phyloP scores from a whole-genome alignment of 139 green algal genomes.

The Zygnema cylindricum region DNA sequence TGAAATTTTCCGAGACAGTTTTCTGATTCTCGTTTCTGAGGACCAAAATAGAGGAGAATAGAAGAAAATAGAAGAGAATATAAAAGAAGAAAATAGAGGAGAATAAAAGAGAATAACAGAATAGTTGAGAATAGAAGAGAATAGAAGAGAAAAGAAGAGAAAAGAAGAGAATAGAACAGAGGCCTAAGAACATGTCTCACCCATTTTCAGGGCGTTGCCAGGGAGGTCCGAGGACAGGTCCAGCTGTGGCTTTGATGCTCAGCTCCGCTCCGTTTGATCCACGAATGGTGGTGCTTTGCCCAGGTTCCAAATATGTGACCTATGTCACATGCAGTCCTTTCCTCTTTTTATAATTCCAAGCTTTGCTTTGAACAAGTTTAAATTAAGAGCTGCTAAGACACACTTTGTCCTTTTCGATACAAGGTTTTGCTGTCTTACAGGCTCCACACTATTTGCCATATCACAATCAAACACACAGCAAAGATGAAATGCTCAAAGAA shows the following conservation, averaged over 20 bases:
- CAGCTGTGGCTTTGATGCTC: slow-evolving; percentile 32
- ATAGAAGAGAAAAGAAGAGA: neutral
- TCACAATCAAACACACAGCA: no score
- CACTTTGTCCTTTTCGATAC: no score
- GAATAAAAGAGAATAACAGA: neutral
- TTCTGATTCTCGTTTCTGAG: no score
- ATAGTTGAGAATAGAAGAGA: neutral
- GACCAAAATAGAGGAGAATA: neutral
- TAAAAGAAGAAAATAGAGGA: neutral
- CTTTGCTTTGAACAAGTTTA: no score
- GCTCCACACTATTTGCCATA: no score
- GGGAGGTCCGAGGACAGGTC: slow-evolving; percentile 49
- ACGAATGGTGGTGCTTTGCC: neutral
- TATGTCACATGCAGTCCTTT: no score
- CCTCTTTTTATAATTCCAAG: no score
- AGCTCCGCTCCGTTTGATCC: neutral
- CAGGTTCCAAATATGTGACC: slow-evolving; percentile 40
- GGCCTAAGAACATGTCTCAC: slow-evolving; percentile 7
- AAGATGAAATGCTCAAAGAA: no score
- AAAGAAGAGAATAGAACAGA: neutral
- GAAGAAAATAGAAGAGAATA: neutral
- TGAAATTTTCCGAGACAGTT: no score
- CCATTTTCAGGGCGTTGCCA: slow-evolving; percentile 59
- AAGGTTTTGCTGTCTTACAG: no score
- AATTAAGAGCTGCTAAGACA: no score